These are phyloP conservation scores for Ramicandelaber brevisporus DNA, from an alignment of 192 early-diverging fungal genomes.

Conservation along the genomic window DNA sequence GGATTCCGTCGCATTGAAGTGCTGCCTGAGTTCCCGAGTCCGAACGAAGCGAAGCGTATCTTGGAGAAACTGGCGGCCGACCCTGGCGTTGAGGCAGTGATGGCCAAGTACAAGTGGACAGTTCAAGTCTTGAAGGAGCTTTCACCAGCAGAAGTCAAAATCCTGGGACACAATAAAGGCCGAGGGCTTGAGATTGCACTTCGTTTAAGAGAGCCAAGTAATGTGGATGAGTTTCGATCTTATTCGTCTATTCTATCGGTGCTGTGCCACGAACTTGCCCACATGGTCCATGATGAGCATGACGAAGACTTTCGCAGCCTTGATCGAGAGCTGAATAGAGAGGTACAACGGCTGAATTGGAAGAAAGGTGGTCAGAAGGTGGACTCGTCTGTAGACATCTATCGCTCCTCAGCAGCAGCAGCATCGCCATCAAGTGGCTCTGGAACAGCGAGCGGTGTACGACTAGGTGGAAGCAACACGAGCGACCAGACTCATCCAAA, in stretches of 20 bases:
- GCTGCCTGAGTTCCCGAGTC: conserved; percentile 2
- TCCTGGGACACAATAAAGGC: conserved; percentile 16
- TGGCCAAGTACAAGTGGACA: conserved; percentile 7
- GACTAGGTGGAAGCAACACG: too few relatives aligned
- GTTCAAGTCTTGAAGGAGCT: conserved; percentile 12
- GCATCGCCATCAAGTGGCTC: too few relatives aligned
- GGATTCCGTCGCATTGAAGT: conserved; percentile 5
- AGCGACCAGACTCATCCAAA: too few relatives aligned
- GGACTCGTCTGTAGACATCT: background rate
- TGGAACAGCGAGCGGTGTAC: too few relatives aligned
- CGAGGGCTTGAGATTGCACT: conserved; percentile 14
- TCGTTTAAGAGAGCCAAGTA: conserved; percentile 11
- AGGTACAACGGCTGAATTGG: conserved; percentile 16
- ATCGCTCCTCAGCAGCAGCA: too few relatives aligned
- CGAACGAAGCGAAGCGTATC: conserved; percentile 4
- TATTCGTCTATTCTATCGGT: conserved; percentile 8
- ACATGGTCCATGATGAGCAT: conserved; percentile 19
- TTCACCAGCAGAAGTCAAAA: conserved; percentile 12
- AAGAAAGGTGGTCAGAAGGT: conserved; percentile 8
- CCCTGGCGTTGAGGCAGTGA: conserved; percentile 10
- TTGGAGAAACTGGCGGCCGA: conserved; percentile 8
- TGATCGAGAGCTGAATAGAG: conserved; percentile 10
- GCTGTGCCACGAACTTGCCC: conserved; percentile 19
- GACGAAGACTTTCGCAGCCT: conserved; percentile 14
- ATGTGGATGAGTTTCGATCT: conserved; percentile 12